phyloP scores from a whole-genome alignment of 768 basidiomycete genomes.

The Tylopilus subfusipes region DNA sequence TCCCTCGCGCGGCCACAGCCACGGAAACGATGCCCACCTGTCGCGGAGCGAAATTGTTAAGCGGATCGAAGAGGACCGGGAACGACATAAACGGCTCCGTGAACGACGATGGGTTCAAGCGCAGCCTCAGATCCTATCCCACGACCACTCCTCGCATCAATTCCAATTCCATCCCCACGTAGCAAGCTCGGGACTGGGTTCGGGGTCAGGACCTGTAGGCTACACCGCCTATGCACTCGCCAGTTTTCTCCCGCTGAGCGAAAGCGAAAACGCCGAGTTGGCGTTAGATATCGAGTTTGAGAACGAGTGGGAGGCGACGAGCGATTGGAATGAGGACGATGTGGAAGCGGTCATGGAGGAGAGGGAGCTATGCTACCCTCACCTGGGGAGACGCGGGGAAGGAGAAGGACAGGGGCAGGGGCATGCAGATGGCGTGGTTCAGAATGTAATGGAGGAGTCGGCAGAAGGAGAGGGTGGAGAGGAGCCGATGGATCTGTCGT shows the following conservation, averaged over 20 bases:
- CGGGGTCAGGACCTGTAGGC: not conserved
- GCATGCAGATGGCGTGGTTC: not conserved
- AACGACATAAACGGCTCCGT: constrained; percentile 63
- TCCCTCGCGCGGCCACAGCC: not conserved
- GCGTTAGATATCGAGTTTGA: constrained; percentile 82
- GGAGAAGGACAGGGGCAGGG: not conserved
- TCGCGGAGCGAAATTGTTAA: constrained; percentile 71
- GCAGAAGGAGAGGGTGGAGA: not conserved
- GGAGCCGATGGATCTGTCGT: constrained; percentile 1
- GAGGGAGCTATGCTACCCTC: constrained; percentile 64
- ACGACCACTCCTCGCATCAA: not conserved
- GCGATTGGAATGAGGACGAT: constrained; percentile 90
- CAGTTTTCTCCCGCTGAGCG: constrained; percentile 31
- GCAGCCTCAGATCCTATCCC: not conserved
- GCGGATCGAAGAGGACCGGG: constrained; percentile 89
- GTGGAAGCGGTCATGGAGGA: constrained; percentile 73
- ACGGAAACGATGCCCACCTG: constrained; percentile 30
- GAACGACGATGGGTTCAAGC: constrained; percentile 6
- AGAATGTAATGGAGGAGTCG: not conserved
- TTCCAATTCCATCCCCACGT: not conserved
- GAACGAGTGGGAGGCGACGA: constrained; percentile 86
- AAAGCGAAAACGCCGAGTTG: constrained; percentile 49
- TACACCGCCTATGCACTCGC: constrained; percentile 17
- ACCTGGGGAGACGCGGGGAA: constrained; percentile 13
- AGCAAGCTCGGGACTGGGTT: not conserved